These are phyloP conservation scores for Wolfiporia cocos DNA, from an alignment of 1,284 basidiomycete genomes.

Conservation along the genomic window DNA sequence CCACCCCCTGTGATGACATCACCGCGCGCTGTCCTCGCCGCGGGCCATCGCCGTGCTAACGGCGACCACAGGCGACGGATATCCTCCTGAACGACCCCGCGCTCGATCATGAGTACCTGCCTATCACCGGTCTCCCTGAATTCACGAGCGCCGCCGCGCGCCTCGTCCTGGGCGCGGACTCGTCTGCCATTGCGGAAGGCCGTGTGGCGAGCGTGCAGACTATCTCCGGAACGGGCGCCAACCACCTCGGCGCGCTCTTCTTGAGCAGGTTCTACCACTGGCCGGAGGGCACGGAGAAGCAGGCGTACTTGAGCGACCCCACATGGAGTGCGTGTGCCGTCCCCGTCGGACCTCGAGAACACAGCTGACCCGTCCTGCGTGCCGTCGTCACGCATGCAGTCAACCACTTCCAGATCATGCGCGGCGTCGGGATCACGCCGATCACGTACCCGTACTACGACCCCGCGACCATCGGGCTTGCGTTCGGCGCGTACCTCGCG, in stretches of 20 bases:
- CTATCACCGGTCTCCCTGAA: constrained; percentile 83
- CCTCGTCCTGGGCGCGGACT: constrained; percentile 75
- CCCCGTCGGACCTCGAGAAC: background rate
- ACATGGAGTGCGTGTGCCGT: constrained; percentile 75
- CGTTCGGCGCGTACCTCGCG: constrained; percentile 70
- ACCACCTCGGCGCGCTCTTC: constrained; percentile 90
- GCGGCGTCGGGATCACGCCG: constrained; percentile 76
- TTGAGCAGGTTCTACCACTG: constrained; percentile 79
- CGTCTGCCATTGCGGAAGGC: constrained; percentile 66
- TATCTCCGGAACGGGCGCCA: constrained; percentile 93
- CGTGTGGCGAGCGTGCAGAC: constrained; percentile 82
- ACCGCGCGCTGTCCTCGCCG: background rate
- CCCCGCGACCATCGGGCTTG: constrained; percentile 83
- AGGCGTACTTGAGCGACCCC: constrained; percentile 82
- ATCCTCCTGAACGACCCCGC: constrained; percentile 65
- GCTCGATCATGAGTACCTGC: constrained; percentile 92
- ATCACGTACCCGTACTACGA: constrained; percentile 90
- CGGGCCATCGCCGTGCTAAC: background rate
- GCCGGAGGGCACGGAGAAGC: constrained; percentile 42
- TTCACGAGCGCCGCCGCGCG: constrained; percentile 79
- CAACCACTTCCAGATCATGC: constrained; percentile 89
- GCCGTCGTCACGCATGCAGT: constrained; percentile 39
- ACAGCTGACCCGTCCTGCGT: background rate
- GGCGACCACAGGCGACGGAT: constrained; percentile 58
- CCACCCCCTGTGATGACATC: background rate